phyloP scores from a whole-genome alignment of 192 early-diverging fungal genomes.

The Coemansia sp. region DNA sequence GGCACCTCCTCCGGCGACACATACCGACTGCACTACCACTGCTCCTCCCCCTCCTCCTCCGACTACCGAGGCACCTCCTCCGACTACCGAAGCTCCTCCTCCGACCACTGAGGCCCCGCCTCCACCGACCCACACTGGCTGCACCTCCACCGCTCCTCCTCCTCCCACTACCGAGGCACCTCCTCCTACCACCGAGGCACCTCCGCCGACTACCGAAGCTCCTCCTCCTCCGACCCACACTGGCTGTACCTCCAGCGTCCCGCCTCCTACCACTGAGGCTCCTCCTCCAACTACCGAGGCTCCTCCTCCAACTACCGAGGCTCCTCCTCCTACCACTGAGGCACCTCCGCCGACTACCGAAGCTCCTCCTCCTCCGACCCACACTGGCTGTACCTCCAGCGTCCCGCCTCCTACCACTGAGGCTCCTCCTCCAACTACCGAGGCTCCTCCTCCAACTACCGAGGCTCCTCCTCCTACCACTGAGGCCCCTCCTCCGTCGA shows the following conservation, averaged over 20 bases:
- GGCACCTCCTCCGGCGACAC: constrained; percentile 7
- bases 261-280: constrained; percentile 4
- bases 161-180: constrained; percentile 5
- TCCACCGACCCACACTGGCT: constrained; percentile 4
- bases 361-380: constrained; percentile 2
- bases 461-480: constrained; percentile 17
- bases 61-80: constrained; percentile 13
- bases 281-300: constrained; percentile 17
- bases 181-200: constrained; percentile 6
- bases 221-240: constrained; percentile 9
- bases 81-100: constrained; percentile 6
- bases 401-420: constrained; percentile 11
- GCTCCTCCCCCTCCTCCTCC: constrained; percentile 7
- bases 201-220: constrained; percentile 18
- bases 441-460: constrained; percentile 8
- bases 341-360: constrained; percentile 8
- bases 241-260: not conserved
- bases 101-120: constrained; percentile 10
- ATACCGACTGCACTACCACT: constrained; percentile 6
- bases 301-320: constrained; percentile 6
- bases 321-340: constrained; percentile 11
- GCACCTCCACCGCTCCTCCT: constrained; percentile 1
- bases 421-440: constrained; percentile 11
- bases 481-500: constrained; percentile 7
- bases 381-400: not conserved